Evolutionary conservation across 225 moss, liverwort and hornwort genomes (phyloP).

Genomic region (Pseudoscleropodium purum): DNA sequence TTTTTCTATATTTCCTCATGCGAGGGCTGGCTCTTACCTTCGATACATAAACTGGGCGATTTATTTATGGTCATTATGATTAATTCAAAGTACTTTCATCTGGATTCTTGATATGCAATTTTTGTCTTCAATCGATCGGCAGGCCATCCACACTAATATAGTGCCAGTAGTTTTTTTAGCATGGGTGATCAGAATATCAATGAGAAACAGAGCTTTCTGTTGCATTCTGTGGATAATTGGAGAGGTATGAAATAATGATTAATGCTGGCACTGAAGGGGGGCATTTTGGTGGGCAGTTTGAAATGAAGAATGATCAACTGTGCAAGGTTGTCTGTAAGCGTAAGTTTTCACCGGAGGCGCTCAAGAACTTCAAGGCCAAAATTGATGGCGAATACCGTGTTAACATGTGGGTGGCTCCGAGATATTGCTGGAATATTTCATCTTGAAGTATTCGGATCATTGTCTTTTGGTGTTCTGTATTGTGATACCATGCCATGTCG

Average conservation of each 20-base stretch:
- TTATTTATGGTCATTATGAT: not conserved
- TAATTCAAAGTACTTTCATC: not conserved
- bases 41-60: not conserved
- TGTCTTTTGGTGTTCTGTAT: not conserved
- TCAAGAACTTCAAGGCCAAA: slow-evolving; percentile 67
- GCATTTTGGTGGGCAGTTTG: slow-evolving; percentile 32
- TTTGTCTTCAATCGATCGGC: not conserved
- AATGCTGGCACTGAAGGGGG: not conserved
- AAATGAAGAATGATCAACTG: slow-evolving; percentile 46
- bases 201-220: not conserved
- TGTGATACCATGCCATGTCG: not conserved
- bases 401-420: slow-evolving; percentile 55
- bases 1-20: not conserved
- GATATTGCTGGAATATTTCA: not conserved
- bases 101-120: not conserved
- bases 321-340: slow-evolving; percentile 56
- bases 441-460: not conserved
- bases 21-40: not conserved
- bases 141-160: not conserved
- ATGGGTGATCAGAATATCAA: not conserved
- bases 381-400: slow-evolving; percentile 74
- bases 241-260: not conserved
- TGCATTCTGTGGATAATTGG: not conserved
- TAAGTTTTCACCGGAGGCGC: slow-evolving; percentile 27
- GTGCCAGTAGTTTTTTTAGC: not conserved